Conservation (phyloP, 129 eudicot genomes). For the Calendula officinalis region DNA sequence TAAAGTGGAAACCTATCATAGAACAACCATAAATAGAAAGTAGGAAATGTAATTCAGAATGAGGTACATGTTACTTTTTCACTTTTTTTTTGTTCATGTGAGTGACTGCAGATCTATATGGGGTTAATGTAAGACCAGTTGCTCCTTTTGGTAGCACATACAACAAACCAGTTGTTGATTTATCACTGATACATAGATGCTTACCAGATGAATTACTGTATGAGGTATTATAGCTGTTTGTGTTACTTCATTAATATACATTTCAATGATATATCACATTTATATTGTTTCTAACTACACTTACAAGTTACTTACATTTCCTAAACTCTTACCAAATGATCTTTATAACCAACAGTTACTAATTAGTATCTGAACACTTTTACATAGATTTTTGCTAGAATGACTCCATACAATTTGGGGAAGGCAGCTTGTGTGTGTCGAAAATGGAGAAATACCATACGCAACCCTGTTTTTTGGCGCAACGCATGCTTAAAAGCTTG, state of each 20-base stretch:
- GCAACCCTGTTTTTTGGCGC: conserved; percentile 95
- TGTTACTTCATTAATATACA: background rate
- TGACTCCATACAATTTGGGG: conserved; percentile 83
- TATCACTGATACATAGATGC: conserved; percentile 65
- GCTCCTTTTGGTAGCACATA: conserved; percentile 78
- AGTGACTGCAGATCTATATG: conserved; percentile 70
- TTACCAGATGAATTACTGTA: conserved; percentile 90
- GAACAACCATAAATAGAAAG: background rate
- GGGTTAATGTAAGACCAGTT: conserved; percentile 80
- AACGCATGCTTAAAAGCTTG: conserved; percentile 92
- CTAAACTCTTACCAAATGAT: background rate
- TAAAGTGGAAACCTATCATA: no score
- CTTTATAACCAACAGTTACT: background rate
- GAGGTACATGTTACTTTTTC: conserved; percentile 2
- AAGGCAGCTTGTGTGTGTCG: conserved; percentile 96
- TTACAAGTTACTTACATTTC: background rate
- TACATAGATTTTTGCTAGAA: conserved; percentile 74
- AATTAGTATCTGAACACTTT: conserved; percentile 5
- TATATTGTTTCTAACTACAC: background rate
- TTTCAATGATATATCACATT: background rate
- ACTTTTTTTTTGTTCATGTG: conserved; percentile 8
- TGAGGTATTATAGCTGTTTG: conserved; percentile 53
- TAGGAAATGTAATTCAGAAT: background rate
- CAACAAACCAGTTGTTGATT: conserved; percentile 54
- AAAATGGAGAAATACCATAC: conserved; percentile 88